Conservation (phyloP, 768 basidiomycete species). For the Suillus alpinus region DNA sequence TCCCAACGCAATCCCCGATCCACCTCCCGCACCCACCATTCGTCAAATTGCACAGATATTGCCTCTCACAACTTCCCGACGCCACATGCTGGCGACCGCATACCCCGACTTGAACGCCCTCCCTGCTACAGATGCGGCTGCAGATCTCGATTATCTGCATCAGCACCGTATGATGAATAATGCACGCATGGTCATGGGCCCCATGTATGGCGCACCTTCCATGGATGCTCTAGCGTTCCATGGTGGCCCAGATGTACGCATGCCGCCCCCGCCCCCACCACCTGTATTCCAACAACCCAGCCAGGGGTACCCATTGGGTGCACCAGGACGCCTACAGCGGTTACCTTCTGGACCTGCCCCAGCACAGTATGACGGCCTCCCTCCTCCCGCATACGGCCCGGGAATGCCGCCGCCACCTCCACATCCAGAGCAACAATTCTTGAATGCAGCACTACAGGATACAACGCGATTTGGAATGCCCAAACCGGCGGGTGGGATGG, state of each 20-base stretch:
- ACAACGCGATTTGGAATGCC: conserved; percentile 12
- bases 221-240: conserved; percentile 20
- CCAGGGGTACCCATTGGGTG: conserved; percentile 3
- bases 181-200: conserved; percentile 5
- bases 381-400: conserved; percentile 1
- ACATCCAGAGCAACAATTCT: neutral
- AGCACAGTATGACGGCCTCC: neutral
- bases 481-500: conserved; percentile 29
- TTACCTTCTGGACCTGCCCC: conserved; percentile 1
- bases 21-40: conserved; percentile 57
- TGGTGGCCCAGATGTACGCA: conserved; percentile 10
- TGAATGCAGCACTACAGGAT: neutral
- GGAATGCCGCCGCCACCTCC: conserved; percentile 2
- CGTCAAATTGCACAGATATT: conserved; percentile 64
- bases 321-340: conserved; percentile 1
- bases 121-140: conserved; percentile 44
- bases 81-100: conserved; percentile 24
- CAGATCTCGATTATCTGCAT: conserved; percentile 54
- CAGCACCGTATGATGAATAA: conserved; percentile 31
- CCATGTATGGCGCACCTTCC: neutral
- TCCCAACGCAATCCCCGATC: conserved; percentile 50
- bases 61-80: conserved; percentile 35
- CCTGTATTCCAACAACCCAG: conserved; percentile 4
- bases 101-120: conserved; percentile 39
- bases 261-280: conserved; percentile 2